A percentile compares a stretch with the other conserved stretches of the same genome.
These are phyloP conservation scores for Epichloe sylvatica DNA, from an alignment of 2,329 filamentous ascomycete species.

Conservation along the genomic window DNA sequence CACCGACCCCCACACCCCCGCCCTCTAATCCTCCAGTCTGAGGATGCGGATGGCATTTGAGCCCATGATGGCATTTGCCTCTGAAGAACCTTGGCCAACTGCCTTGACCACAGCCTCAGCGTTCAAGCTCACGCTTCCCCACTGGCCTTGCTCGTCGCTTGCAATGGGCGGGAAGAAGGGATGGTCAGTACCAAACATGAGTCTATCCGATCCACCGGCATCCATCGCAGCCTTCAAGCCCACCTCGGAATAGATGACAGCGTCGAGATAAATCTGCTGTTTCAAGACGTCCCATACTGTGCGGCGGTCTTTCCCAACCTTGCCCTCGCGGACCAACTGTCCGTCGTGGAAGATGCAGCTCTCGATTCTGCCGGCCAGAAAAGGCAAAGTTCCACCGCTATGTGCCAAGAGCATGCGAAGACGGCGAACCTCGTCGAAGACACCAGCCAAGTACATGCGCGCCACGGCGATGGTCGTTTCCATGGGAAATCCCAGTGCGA, in stretches of 20 bases:
- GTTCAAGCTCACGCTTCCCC: constrained; percentile 51
- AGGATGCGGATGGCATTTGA: constrained; percentile 44
- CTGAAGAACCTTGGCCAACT: constrained; percentile 30
- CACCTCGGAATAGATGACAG: constrained; percentile 67
- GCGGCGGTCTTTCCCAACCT: constrained; percentile 32
- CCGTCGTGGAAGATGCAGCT: constrained; percentile 76
- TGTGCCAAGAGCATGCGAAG: constrained; percentile 72
- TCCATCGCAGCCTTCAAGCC: constrained; percentile 58
- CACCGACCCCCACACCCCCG: too few relatives aligned
- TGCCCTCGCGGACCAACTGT: constrained; percentile 52
- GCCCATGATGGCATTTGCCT: constrained; percentile 42
- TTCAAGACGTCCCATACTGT: constrained; percentile 42
- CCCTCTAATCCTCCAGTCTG: constrained; percentile 15
- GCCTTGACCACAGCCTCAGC: constrained; percentile 38
- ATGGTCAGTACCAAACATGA: constrained; percentile 74
- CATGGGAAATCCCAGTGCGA: constrained; percentile 78
- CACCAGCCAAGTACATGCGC: constrained; percentile 73
- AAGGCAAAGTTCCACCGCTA: constrained; percentile 77
- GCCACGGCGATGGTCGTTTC: constrained; percentile 86
- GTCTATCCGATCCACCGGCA: constrained; percentile 50
- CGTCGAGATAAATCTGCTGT: constrained; percentile 76
- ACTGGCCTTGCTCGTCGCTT: constrained; percentile 46
- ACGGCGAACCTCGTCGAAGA: constrained; percentile 61
- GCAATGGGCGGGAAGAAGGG: constrained; percentile 71
- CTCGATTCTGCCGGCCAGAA: constrained; percentile 77